Conservation (phyloP, 805 yeast species). For the Myxozyma nipponensis region DNA sequence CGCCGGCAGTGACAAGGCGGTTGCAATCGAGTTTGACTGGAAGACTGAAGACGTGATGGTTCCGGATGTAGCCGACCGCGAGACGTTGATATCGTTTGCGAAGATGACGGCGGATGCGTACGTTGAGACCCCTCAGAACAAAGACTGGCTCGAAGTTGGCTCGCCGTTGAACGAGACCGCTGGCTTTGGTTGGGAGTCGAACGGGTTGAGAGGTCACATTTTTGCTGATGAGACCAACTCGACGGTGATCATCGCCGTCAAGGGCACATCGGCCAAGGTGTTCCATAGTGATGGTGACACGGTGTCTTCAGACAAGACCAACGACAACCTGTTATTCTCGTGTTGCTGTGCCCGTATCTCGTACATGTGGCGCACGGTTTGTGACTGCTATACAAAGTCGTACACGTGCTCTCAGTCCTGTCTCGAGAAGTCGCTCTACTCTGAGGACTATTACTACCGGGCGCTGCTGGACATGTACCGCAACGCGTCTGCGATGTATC, state of each 20-base stretch:
- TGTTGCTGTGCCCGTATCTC: conserved; percentile 96
- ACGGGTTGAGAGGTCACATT: conserved; percentile 87
- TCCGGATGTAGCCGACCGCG: conserved; percentile 74
- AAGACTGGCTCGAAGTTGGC: conserved; percentile 81
- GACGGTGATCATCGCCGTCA: conserved; percentile 71
- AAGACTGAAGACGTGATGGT: conserved; percentile 36
- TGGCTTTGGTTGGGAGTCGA: conserved; percentile 82
- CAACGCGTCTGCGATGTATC: conserved; percentile 65
- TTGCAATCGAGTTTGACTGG: conserved; percentile 24
- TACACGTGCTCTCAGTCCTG: conserved; percentile 90
- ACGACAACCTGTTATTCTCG: conserved; percentile 85
- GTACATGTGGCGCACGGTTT: conserved; percentile 91
- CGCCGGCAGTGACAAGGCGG: conserved; percentile 37
- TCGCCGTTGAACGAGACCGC: conserved; percentile 35
- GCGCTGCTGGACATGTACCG: conserved; percentile 76
- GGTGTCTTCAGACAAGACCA: conserved; percentile 70
- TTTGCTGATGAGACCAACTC: conserved; percentile 59
- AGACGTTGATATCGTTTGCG: conserved; percentile 72
- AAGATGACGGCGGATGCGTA: conserved; percentile 89
- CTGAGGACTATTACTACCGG: conserved; percentile 78
- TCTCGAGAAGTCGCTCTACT: conserved; percentile 68
- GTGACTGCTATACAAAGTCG: conserved; percentile 82
- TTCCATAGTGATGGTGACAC: conserved; percentile 57
- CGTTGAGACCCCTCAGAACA: conserved; percentile 67
- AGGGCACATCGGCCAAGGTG: conserved; percentile 83